phyloP scores from a whole-genome alignment of 148 eudicot species.

The Amaranthus palmeri region DNA sequence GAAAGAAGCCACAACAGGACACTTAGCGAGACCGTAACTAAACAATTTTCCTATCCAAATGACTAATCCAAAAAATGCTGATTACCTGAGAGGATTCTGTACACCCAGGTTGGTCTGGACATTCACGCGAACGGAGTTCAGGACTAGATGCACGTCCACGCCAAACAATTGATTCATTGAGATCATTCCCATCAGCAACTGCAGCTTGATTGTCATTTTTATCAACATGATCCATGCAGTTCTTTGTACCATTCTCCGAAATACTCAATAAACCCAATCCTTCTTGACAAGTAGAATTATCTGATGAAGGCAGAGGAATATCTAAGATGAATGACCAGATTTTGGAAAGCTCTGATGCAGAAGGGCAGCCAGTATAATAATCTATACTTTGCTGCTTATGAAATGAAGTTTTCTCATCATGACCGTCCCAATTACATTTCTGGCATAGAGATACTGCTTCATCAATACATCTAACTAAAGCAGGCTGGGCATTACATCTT shows the following conservation, averaged over 20 bases:
- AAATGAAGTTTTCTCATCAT: conserved; percentile 34
- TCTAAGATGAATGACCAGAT: conserved; percentile 76
- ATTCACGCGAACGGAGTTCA: conserved; percentile 28
- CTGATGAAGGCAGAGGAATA: conserved; percentile 30
- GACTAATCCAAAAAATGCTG: conserved; percentile 2
- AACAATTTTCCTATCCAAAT: neutral
- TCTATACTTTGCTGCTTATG: conserved; percentile 62
- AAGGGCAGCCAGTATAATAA: conserved; percentile 87
- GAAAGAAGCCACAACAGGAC: neutral
- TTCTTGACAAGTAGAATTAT: conserved; percentile 56
- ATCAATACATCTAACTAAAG: conserved; percentile 65
- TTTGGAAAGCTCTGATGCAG: conserved; percentile 65
- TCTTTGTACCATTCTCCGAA: conserved; percentile 28
- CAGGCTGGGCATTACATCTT: conserved; percentile 73
- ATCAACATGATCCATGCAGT: conserved; percentile 17
- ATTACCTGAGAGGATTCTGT: conserved; percentile 61
- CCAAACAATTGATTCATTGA: conserved; percentile 33
- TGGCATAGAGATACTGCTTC: conserved; percentile 76
- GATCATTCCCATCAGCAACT: conserved; percentile 22
- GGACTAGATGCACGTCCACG: conserved; percentile 40
- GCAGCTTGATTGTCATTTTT: conserved; percentile 24
- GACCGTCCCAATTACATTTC: conserved; percentile 61
- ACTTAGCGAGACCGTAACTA: neutral
- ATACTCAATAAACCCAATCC: conserved; percentile 59
- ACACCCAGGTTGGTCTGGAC: conserved; percentile 29